A percentile compares a stretch with the other conserved stretches of the same genome.
phyloP scores from a whole-genome alignment of 345 rosid genomes.

The Toxicodendron radicans region DNA sequence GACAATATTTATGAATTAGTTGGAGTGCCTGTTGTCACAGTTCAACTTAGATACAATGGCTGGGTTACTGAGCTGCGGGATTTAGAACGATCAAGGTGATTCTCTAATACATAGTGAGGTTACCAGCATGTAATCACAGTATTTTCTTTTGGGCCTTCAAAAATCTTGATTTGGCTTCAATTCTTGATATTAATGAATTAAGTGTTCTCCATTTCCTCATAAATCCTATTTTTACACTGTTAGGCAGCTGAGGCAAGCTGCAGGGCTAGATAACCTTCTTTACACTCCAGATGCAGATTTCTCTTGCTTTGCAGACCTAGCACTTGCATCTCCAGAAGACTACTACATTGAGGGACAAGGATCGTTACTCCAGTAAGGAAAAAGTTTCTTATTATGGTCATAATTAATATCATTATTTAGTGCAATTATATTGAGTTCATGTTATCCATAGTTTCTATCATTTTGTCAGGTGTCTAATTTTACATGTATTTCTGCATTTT shows the following conservation, averaged over 20 bases:
- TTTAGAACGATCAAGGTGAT: constrained; percentile 78
- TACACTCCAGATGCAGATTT: constrained; percentile 99
- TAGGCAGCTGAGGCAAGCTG: constrained; percentile 81
- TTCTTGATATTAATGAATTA: neutral
- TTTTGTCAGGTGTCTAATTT: neutral
- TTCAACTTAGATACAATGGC: constrained; percentile 93
- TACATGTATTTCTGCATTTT: neutral
- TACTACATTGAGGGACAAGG: constrained; percentile 96
- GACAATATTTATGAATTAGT: constrained; percentile 80
- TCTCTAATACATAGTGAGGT: neutral
- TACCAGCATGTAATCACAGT: constrained; percentile 1
- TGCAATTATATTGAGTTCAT: neutral
- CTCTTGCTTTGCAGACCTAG: constrained; percentile 95
- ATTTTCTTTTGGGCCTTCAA: neutral
- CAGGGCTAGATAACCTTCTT: constrained; percentile 89
- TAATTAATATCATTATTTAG: neutral
- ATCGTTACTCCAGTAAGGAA: constrained; percentile 90
- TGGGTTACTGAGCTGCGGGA: constrained; percentile 95
- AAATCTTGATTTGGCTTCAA: constrained; percentile 2
- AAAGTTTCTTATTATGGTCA: neutral
- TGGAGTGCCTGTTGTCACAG: constrained; percentile 89
- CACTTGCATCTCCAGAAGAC: constrained; percentile 88
- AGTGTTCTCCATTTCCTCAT: neutral
- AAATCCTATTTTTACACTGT: constrained; percentile 14
- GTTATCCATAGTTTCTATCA: neutral